Base-by-base conservation (phyloP, 2,329 filamentous ascomycete genomes). In the Clonostachys byssicola region DNA sequence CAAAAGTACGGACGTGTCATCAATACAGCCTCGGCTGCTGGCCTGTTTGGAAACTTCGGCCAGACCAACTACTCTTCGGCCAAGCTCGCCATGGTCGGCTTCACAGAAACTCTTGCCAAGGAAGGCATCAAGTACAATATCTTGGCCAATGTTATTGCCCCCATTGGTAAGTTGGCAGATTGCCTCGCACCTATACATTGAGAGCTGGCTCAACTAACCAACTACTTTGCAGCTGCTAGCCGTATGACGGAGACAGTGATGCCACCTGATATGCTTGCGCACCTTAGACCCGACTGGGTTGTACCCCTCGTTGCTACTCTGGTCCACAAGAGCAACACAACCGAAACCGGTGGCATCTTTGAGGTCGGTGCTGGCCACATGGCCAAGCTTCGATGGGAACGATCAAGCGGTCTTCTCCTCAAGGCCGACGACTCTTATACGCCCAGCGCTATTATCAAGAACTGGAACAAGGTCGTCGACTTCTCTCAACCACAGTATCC, bases 41-140 rank as follows among this genome's bases (percentile, higher is more conserved):
- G 94, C 60, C 78, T 99, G 46, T 97, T 95, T 66, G 94, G 94
- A 61, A 94, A 83, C 73, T 97, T 96, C 63, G 94, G 92, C 55
- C 92, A 97, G 75, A 83, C 85, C 66, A 97, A 96, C 73, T 99
- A 99, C 74, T 95, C 92, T 46, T 92, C 94, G 51, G 94, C 94
- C 62, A 99, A 97, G 77, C 80, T 97, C 54, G 88, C 89, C 54
- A 85, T 95, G 74, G 91, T 99, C 52, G 94, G 92, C 56, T 97
- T 97, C 75, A 96, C 92, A 38, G 92, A 99, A 78, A 96, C 94
- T 5, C 80, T 99, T 53, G 94, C 94, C 51, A 97, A 97, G 78
- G 94, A 99, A 75, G 94, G 94, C 56, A 77, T 82, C 64, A 97
- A 97, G 74, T 99, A 99, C 77, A 97, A 97, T 79, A 97, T 99